Evolutionary conservation across 768 basidiomycete genomes (phyloP).

Genomic region (Suillus weaverae): DNA sequence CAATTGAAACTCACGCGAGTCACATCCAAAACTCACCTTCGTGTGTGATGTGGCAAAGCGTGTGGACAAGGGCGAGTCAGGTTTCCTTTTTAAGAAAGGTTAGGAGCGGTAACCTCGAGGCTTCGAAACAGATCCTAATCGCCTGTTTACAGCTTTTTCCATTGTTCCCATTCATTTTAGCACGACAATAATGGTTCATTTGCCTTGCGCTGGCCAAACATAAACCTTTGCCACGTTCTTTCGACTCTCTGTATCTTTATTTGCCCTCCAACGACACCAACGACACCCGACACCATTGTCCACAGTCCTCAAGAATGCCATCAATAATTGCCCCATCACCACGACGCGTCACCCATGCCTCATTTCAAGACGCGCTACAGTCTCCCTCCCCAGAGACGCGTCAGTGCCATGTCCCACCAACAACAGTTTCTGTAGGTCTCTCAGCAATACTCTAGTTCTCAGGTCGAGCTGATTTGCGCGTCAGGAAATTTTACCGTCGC

Average conservation of each 20-base stretch:
- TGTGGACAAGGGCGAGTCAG: conserved; percentile 21
- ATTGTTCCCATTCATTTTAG: conserved; percentile 26
- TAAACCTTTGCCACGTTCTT: conserved; percentile 32
- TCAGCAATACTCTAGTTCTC: not conserved
- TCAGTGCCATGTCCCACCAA: not conserved
- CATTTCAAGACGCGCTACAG: conserved; percentile 7
- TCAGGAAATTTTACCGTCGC: conserved; percentile 25
- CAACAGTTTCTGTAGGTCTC: conserved; percentile 9
- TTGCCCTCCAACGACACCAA: conserved; percentile 15
- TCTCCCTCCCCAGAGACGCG: conserved; percentile 3
- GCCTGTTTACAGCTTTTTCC: conserved; percentile 16
- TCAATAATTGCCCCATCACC: conserved; percentile 45
- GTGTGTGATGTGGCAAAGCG: conserved; percentile 5
- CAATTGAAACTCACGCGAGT: not conserved
- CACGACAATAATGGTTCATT: conserved; percentile 23
- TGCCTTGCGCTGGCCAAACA: conserved; percentile 23
- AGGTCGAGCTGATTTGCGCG: conserved; percentile 8
- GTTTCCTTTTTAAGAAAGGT: conserved; percentile 24
- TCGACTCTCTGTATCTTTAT: conserved; percentile 35
- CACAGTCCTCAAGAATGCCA: conserved; percentile 32
- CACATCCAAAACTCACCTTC: not conserved
- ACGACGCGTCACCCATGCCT: conserved; percentile 29
- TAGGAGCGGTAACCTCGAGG: conserved; percentile 13
- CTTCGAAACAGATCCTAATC: conserved; percentile 22
- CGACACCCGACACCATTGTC: conserved; percentile 12